Evolutionary conservation across 768 basidiomycete genomes (phyloP), one percentile per base, ranked within the genome.

Genomic region (Tulasnella sp.): DNA sequence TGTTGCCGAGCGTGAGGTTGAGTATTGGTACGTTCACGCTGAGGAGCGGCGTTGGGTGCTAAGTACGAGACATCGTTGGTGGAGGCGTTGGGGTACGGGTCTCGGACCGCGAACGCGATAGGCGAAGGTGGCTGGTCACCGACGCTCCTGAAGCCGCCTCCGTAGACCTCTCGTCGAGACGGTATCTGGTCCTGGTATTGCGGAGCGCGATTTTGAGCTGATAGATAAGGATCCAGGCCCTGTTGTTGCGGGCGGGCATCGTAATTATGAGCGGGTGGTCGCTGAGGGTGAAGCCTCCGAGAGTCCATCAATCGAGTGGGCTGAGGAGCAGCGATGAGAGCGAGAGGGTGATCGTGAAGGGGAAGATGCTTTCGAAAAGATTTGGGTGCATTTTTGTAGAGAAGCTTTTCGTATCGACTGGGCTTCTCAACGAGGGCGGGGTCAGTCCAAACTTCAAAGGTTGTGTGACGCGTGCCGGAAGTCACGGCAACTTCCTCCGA

Each of bases 401-500:
- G 25, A 64, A 64, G 25, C n/a, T 64, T 64, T 64, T 31, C 58
- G 58, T 31, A 15, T 64, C 58, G 29, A 15, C 58, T 64, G 58
- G 58, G 29, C 58, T 64, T 64, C 58, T 31, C 2, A 42, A 22
- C 19, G 52, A 54, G 52, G 52, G 52, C 52, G 52, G 52, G 52
- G 25, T 25, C 58, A 64, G 58, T 64, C 58, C 58, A 64, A 64
- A 64, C 58, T 31, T 8, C 58, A 64, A 64, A 64, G 58, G 58
- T 64, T 64, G 58, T 64, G 58, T 25, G n/a, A 58, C 54, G 58
- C 58, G n/a, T 64, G 19, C n/a, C 58, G 58, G 58, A 2, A 25
- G n/a, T 64, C 58, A 64, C 58, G 58, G 58, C 58, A 64, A 64
- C 58, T 64, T 64, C 58, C 58, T 31, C 58, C 58, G 58, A 64